Evolutionary conservation across 2,329 filamentous ascomycete species (phyloP).

Genomic region (Phialophora macrospora): DNA sequence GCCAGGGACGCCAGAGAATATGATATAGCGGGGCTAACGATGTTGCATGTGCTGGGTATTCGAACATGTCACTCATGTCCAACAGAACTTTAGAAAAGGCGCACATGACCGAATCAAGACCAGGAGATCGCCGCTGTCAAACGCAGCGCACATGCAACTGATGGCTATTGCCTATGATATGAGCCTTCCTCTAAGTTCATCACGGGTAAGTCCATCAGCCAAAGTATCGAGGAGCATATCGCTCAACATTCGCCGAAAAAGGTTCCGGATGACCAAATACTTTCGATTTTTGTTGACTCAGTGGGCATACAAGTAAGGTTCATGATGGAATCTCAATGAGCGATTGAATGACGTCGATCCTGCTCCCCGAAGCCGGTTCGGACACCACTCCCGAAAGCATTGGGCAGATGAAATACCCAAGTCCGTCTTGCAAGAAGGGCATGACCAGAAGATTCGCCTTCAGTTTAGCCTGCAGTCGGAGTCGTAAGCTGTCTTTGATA

Average conservation of each 20-base stretch:
- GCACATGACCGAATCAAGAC: constrained; percentile 17
- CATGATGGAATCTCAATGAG: not conserved
- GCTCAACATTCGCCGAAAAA: constrained; percentile 12
- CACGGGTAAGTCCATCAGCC: not conserved
- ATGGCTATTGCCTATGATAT: constrained; percentile 8
- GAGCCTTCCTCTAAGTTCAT: not conserved
- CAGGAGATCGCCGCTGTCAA: constrained; percentile 1
- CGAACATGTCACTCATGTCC: not conserved
- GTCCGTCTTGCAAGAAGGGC: not conserved
- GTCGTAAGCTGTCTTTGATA: constrained; percentile 14
- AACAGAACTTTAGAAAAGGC: constrained; percentile 3
- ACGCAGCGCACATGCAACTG: constrained; percentile 20
- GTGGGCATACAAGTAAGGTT: not conserved
- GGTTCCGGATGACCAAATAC: not conserved
- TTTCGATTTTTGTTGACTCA: constrained; percentile 1
- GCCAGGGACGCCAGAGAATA: not conserved
- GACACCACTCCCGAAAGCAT: not conserved
- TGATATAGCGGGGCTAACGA: constrained; percentile 16
- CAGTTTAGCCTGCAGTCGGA: not conserved
- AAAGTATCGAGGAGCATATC: not conserved
- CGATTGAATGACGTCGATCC: constrained; percentile 18
- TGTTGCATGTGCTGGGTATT: constrained; percentile 20
- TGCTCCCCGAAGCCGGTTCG: not conserved
- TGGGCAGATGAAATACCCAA: not conserved
- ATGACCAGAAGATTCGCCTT: not conserved